Percentiles rank a stretch among this genome's conserved stretches.
Evolutionary conservation across 177 flowering plant species (phyloP).

Genomic region (Telopea speciosissima): DNA sequence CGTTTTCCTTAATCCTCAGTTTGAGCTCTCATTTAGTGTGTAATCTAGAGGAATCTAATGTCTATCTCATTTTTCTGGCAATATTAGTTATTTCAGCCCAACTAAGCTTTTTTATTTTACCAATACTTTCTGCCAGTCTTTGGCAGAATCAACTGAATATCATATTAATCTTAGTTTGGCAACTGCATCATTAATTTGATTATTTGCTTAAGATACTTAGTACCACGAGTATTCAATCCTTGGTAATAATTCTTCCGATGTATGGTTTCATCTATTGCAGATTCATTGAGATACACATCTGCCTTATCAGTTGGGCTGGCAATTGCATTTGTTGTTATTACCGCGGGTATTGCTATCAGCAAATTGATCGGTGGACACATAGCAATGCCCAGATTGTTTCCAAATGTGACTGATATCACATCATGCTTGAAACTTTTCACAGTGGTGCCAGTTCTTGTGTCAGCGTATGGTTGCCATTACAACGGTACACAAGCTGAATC

Average conservation of each 20-base stretch:
- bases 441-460: slow-evolving; percentile 89
- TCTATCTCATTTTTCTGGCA: no score
- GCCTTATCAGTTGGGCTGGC: slow-evolving; percentile 90
- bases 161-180: not conserved
- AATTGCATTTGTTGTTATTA: slow-evolving; percentile 78
- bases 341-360: slow-evolving; percentile 65
- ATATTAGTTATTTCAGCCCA: not conserved
- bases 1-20: not conserved
- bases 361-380: slow-evolving; percentile 67
- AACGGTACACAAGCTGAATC: slow-evolving; percentile 56
- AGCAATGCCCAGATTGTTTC: slow-evolving; percentile 75
- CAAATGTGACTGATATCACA: slow-evolving; percentile 52
- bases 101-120: not conserved
- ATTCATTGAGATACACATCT: slow-evolving; percentile 86
- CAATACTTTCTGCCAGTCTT: not conserved
- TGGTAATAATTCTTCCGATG: slow-evolving; percentile 1
- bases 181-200: not conserved
- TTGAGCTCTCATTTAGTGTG: not conserved
- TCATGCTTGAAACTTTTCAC: slow-evolving; percentile 82
- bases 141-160: not conserved
- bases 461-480: slow-evolving; percentile 93
- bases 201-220: slow-evolving; percentile 2
- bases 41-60: not conserved
- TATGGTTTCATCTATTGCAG: slow-evolving; percentile 39
- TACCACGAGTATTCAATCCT: not conserved